Base-by-base conservation (phyloP, 257 asterid species). In the Misopates orontium region DNA sequence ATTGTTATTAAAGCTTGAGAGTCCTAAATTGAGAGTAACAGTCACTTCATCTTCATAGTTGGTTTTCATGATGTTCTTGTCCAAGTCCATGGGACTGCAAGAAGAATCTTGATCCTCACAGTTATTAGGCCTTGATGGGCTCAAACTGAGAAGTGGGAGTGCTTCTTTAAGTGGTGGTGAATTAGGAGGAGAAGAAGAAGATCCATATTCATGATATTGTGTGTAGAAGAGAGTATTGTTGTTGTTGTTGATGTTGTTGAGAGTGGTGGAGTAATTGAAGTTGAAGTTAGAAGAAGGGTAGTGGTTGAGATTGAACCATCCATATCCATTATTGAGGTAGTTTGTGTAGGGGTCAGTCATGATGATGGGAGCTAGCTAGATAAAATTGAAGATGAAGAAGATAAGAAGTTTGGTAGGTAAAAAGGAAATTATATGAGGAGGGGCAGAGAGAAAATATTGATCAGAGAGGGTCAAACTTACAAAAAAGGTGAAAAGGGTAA, bases 141-240 rank as follows among this genome's bases (percentile, higher is more conserved):
- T 85, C 21, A 75, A 63, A 44, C 82, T 71, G 42, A 88, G 79
- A 60, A 88, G 87, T 12, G 94, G 96, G n/a, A 88, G 80, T 39
- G 91, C 86, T 79, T 88, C 89, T 65, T 64, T 85, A 10, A 71
- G 64, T 1, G 96, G 96, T 3, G 94, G 94, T n/a, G 96, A 87
- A 47, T 86, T 79, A 1, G 87, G 80, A 1, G 95, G 88, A 23
- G 87, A 19, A 17, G 73, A 48, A 40, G 59, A 16, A 1, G 23
- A 50, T 58, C 41, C 13, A 18, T 20, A 18, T 10, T 52, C 14
- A 11, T 25, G 17, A 1, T 18, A 12, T 5, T 53, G 65, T 18
- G 65, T 44, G 56, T 39, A 57, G 12, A 49, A 62, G 55, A 64
- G 19, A 47, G 75, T 44, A 21, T 18, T 60, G 19, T 1, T 49